Evolutionary conservation across 1,284 basidiomycete species (phyloP).

Genomic region (Peniophora sp.): DNA sequence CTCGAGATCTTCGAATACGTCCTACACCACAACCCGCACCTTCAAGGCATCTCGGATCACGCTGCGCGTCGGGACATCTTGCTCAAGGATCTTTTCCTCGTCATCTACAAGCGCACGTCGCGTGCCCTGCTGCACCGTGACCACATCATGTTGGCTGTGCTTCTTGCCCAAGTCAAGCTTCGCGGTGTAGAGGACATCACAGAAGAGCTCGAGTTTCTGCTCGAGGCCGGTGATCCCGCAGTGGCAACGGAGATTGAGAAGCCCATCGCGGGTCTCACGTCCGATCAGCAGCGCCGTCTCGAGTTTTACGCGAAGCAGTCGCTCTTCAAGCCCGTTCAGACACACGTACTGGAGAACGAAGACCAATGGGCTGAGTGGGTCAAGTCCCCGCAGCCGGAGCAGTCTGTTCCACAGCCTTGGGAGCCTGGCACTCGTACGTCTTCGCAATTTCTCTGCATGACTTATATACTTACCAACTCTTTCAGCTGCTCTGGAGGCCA

Average conservation of each 20-base stretch:
- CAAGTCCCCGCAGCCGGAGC: constrained; percentile 65
- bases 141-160: constrained; percentile 85
- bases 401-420: constrained; percentile 72
- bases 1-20: constrained; percentile 97
- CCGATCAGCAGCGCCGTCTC: constrained; percentile 66
- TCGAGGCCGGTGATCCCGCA: constrained; percentile 78
- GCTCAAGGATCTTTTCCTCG: constrained; percentile 87
- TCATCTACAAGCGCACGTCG: constrained; percentile 86
- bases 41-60: constrained; percentile 74
- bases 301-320: constrained; percentile 60
- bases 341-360: constrained; percentile 57
- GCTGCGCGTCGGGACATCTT: constrained; percentile 74
- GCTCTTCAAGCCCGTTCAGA: constrained; percentile 73
- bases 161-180: constrained; percentile 87
- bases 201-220: constrained; percentile 85
- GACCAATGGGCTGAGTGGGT: constrained; percentile 78
- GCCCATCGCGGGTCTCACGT: constrained; percentile 40
- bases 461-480: constrained; percentile 7
- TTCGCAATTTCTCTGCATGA: background rate
- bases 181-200: constrained; percentile 71
- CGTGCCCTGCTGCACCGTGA: constrained; percentile 89
- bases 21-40: constrained; percentile 85
- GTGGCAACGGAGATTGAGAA: constrained; percentile 30
- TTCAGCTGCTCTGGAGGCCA: constrained; percentile 62
- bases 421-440: constrained; percentile 62